phyloP scores from a whole-genome alignment of 495 filamentous ascomycete genomes.

The Lasiosphaeria hispida region DNA sequence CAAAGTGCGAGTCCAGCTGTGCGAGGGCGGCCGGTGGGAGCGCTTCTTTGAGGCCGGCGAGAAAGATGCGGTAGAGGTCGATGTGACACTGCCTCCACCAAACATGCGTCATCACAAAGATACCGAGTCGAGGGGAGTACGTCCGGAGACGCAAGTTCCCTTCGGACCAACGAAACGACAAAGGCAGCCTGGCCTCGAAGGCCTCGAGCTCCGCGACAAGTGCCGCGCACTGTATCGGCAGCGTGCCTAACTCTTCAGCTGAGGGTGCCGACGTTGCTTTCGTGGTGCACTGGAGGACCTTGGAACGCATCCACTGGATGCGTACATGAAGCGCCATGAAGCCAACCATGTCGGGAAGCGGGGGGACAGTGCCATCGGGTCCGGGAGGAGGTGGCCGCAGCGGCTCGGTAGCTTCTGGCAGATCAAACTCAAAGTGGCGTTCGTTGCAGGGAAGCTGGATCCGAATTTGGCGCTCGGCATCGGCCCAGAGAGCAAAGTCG shows the following conservation, averaged over 20 bases:
- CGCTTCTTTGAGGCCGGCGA: conserved; percentile 44
- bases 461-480: conserved; percentile 41
- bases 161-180: conserved; percentile 47
- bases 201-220: conserved; percentile 41
- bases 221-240: conserved; percentile 40
- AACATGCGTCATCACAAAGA: conserved; percentile 52
- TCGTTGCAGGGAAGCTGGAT: conserved; percentile 52
- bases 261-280: conserved; percentile 32
- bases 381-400: conserved; percentile 35
- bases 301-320: conserved; percentile 45
- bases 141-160: conserved; percentile 48
- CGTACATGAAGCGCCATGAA: conserved; percentile 48
- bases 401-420: conserved; percentile 46
- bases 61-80: conserved; percentile 47
- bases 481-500: conserved; percentile 46
- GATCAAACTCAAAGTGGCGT: conserved; percentile 52
- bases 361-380: conserved; percentile 19
- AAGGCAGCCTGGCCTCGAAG: conserved; percentile 45
- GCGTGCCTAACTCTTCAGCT: conserved; percentile 34
- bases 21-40: conserved; percentile 36
- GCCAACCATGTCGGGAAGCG: conserved; percentile 47
- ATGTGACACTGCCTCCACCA: conserved; percentile 52
- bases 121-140: conserved; percentile 45
- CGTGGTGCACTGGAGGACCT: conserved; percentile 43
- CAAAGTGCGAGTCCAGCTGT: conserved; percentile 39